These are phyloP conservation scores for Chlorophyllum brunneum DNA, from an alignment of 768 basidiomycete species.

Conservation along the genomic window DNA sequence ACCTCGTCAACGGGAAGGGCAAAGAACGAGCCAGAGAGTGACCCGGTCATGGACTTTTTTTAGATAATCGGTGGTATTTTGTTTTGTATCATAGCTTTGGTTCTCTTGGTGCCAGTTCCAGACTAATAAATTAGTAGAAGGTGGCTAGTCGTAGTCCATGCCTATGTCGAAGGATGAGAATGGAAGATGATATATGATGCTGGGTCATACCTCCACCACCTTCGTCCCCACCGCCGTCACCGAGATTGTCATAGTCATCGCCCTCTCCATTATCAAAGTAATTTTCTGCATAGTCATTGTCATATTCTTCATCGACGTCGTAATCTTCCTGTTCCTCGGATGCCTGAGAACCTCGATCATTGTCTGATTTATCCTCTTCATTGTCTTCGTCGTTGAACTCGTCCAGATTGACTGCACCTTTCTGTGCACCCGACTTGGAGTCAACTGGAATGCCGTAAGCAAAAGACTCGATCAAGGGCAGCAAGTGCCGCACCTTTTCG, in stretches of 20 bases:
- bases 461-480: neutral
- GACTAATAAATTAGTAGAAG: neutral
- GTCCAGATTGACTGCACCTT: conserved; percentile 57
- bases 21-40: conserved; percentile 23
- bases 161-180: neutral
- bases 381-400: conserved; percentile 65
- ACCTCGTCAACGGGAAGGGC: conserved; percentile 26
- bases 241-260: conserved; percentile 76
- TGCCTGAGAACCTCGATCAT: conserved; percentile 64
- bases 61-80: neutral
- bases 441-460: conserved; percentile 12
- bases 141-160: conserved; percentile 14
- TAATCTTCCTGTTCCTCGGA: conserved; percentile 72
- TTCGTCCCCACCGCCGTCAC: conserved; percentile 65
- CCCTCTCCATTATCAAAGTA: conserved; percentile 90
- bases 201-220: conserved; percentile 45
- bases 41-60: neutral
- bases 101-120: neutral
- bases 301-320: conserved; percentile 87
- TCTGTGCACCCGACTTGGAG: conserved; percentile 18
- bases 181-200: too few species aligned
- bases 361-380: conserved; percentile 67
- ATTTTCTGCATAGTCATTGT: conserved; percentile 87
- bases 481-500: conserved; percentile 29
- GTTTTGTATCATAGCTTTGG: neutral